phyloP scores from a whole-genome alignment of 2,329 filamentous ascomycete genomes.

The Fusarium succisae region DNA sequence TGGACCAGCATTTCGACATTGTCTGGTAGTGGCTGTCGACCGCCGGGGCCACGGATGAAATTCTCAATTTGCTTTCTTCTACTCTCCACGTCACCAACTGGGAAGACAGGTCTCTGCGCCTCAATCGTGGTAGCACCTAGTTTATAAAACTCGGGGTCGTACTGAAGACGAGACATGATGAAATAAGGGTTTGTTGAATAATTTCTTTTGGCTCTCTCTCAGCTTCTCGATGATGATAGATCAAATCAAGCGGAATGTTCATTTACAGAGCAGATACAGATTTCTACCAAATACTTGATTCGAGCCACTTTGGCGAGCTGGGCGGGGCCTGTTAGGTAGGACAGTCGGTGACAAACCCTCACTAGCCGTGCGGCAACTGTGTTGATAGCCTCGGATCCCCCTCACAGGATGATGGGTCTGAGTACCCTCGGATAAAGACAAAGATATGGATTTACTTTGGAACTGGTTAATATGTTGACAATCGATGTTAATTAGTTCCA shows the following conservation, averaged over 20 bases:
- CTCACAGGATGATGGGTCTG: neutral
- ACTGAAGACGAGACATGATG: neutral
- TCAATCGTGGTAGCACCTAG: neutral
- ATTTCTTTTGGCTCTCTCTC: neutral
- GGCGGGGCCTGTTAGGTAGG: neutral
- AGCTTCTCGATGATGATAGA: neutral
- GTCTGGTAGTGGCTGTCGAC: neutral
- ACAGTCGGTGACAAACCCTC: neutral
- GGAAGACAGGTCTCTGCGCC: neutral
- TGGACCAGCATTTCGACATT: neutral
- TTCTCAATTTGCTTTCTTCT: neutral
- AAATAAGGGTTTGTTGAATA: accelerated
- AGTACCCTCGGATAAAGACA: neutral
- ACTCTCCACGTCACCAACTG: neutral
- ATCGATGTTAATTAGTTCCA: neutral
- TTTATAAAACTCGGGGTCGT: neutral
- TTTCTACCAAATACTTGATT: neutral
- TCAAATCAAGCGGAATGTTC: no score
- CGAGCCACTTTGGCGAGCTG: neutral
- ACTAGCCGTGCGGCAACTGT: neutral
- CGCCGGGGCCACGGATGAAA: neutral
- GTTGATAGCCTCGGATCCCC: neutral
- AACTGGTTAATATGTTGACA: neutral
- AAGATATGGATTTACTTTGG: neutral
- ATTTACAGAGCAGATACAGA: neutral